These are phyloP conservation scores for Jaenimonas drosophilae DNA, from an alignment of 208 protist species.

Conservation along the genomic window DNA sequence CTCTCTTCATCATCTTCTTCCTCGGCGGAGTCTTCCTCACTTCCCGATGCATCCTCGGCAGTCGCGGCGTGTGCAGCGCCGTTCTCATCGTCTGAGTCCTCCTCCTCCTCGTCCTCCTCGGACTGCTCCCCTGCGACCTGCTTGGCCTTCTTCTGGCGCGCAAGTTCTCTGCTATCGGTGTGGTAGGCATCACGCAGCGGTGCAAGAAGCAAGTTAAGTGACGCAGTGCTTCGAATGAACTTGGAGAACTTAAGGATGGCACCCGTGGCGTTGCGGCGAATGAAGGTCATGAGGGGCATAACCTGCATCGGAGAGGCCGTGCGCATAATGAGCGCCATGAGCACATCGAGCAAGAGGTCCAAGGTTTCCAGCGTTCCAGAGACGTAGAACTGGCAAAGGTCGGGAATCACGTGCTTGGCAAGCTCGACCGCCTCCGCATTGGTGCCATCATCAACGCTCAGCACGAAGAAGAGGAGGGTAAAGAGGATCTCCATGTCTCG, in stretches of 20 bases:
- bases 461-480: slow-evolving; percentile 66
- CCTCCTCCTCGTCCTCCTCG: slow-evolving; percentile 20
- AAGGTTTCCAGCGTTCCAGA: slow-evolving; percentile 69
- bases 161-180: slow-evolving; percentile 70
- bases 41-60: too few species aligned
- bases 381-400: slow-evolving; percentile 67
- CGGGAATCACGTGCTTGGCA: slow-evolving; percentile 48
- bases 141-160: slow-evolving; percentile 44
- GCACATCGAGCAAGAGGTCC: slow-evolving; percentile 71
- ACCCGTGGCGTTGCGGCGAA: slow-evolving; percentile 65
- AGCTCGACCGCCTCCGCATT: slow-evolving; percentile 58
- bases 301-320: slow-evolving; percentile 64
- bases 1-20: slow-evolving; percentile 4
- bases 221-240: slow-evolving; percentile 38
- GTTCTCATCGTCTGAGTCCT: slow-evolving; percentile 10
- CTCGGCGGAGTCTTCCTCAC: slow-evolving; percentile 4
- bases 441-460: slow-evolving; percentile 72
- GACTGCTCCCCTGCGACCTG: slow-evolving; percentile 16
- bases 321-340: slow-evolving; percentile 81
- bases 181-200: slow-evolving; percentile 76
- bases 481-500: slow-evolving; percentile 77
- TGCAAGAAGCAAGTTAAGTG: slow-evolving; percentile 58
- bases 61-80: slow-evolving; percentile 1
- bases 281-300: slow-evolving; percentile 70
- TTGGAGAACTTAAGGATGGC: slow-evolving; percentile 66